Conservation (phyloP, 805 yeast species). For the Saccharomycodes ludwigii region DNA sequence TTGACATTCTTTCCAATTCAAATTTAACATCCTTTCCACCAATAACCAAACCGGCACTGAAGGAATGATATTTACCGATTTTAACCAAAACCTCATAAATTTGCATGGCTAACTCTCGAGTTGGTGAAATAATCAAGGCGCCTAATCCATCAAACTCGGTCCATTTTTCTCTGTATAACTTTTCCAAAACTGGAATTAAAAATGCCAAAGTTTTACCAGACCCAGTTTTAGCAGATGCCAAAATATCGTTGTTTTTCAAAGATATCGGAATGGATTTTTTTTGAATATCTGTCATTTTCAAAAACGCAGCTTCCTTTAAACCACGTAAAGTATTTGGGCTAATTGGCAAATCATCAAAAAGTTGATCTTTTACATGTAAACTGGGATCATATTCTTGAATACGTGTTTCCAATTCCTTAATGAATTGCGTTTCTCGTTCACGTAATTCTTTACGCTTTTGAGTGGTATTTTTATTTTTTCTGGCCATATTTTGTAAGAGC, state of each 20-base stretch:
- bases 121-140: conserved; percentile 81
- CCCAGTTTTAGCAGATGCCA: conserved; percentile 78
- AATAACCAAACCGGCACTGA: conserved; percentile 83
- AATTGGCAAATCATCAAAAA: conserved; percentile 71
- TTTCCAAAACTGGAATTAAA: conserved; percentile 66
- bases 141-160: conserved; percentile 81
- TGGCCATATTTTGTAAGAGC: conserved; percentile 25
- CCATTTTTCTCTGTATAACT: conserved; percentile 57
- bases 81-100: conserved; percentile 78
- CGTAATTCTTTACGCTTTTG: conserved; percentile 28
- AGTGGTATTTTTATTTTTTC: conserved; percentile 21
- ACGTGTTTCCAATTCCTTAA: conserved; percentile 34
- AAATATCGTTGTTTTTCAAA: conserved; percentile 63
- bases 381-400: conserved; percentile 40
- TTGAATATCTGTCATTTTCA: conserved; percentile 79
- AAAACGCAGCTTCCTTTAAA: conserved; percentile 63
- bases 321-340: conserved; percentile 56
- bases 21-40: conserved; percentile 84
- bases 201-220: conserved; percentile 88
- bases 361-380: conserved; percentile 23
- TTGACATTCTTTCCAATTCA: conserved; percentile 69
- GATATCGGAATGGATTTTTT: conserved; percentile 63
- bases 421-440: conserved; percentile 23
- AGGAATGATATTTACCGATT: conserved; percentile 60
- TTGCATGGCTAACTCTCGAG: conserved; percentile 85